Conservation (phyloP, 352 stramenopile genomes). For the Pythium angustatum region DNA sequence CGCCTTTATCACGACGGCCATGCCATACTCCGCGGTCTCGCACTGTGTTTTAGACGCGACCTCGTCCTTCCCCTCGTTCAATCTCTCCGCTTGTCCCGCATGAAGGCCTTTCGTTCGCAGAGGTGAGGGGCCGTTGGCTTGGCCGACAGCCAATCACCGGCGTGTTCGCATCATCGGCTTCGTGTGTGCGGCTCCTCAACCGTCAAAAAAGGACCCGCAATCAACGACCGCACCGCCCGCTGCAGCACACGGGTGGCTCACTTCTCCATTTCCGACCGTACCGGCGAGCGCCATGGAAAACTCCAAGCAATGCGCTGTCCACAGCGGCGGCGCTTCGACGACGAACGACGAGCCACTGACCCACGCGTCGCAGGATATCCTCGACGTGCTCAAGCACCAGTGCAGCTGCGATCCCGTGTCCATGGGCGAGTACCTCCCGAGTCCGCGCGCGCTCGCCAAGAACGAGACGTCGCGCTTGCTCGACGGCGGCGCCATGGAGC, state of each 20-base stretch:
- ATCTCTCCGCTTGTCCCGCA: no score
- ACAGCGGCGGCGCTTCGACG: slow-evolving; percentile 2
- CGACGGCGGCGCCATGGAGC: background rate
- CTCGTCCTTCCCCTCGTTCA: no score
- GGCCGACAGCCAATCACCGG: slow-evolving; percentile 5
- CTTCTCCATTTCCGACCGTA: background rate
- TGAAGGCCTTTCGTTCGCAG: background rate
- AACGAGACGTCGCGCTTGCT: slow-evolving; percentile 37
- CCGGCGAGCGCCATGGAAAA: background rate
- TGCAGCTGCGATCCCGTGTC: slow-evolving; percentile 66
- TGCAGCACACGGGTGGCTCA: background rate
- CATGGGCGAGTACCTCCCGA: slow-evolving; percentile 81
- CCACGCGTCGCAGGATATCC: slow-evolving; percentile 47
- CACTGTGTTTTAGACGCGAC: no score
- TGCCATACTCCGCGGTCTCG: no score
- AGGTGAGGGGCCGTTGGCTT: background rate
- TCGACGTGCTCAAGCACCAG: slow-evolving; percentile 63
- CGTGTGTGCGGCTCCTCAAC: slow-evolving; percentile 15
- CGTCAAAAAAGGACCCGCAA: no score
- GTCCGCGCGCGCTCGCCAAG: slow-evolving; percentile 33
- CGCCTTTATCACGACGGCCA: no score
- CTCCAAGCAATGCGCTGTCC: slow-evolving; percentile 14
- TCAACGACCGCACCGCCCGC: background rate
- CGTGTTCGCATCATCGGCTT: slow-evolving; percentile 20
- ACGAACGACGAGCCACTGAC: slow-evolving; percentile 4